Conservation (phyloP, 257 asterid genomes). For the Verbascum thapsus region DNA sequence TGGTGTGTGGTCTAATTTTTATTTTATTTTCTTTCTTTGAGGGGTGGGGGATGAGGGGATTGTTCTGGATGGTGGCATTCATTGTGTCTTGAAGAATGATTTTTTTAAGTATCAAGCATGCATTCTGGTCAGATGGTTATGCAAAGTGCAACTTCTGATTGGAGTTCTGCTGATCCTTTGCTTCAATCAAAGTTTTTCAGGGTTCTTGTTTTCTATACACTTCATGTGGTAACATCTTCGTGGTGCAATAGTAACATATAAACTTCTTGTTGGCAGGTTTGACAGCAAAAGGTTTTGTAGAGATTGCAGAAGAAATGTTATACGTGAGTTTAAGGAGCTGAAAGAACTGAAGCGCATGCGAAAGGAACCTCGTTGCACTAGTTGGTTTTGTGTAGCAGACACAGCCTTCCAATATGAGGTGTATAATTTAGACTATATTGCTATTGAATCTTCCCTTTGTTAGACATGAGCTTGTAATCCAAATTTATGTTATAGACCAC, state of each 20-base stretch:
- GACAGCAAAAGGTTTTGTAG: conserved; percentile 97
- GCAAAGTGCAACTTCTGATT: neutral
- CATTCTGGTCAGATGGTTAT: conserved; percentile 10
- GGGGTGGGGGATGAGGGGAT: neutral
- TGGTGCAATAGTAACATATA: conserved; percentile 9
- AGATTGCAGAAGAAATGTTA: conserved; percentile 97
- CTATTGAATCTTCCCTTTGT: conserved; percentile 21
- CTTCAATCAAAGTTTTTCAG: neutral
- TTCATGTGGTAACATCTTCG: neutral
- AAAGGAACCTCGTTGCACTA: conserved; percentile 84
- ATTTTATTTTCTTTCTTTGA: too few species aligned
- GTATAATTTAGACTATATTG: conserved; percentile 26
- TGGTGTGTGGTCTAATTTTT: neutral
- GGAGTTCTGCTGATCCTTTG: conserved; percentile 9
- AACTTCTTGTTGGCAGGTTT: conserved; percentile 60
- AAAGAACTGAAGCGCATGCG: conserved; percentile 90
- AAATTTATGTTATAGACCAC: conserved; percentile 12
- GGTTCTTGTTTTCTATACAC: conserved; percentile 1
- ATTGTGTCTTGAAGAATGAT: neutral
- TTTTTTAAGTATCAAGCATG: neutral
- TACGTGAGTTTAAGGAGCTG: conserved; percentile 95
- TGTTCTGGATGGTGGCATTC: neutral
- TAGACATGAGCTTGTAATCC: conserved; percentile 18
- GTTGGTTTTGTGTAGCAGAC: conserved; percentile 96
- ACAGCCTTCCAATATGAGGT: conserved; percentile 96